Percentiles rank a stretch among this genome's conserved stretches.
Conservation (phyloP, 768 basidiomycete species). For the Phlebiopsis gigantea region DNA sequence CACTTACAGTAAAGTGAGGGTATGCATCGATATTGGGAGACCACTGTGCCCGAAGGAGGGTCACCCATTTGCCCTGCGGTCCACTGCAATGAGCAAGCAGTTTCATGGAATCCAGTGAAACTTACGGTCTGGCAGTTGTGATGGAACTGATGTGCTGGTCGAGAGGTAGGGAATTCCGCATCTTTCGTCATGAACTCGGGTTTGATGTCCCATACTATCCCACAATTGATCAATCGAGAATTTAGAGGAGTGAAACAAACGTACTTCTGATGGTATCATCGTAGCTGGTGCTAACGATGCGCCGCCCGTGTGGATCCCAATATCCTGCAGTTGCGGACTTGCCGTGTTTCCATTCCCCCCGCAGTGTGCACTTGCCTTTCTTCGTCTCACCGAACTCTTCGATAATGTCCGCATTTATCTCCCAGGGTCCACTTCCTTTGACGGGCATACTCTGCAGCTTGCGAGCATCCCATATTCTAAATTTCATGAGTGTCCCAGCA, state of each 20-base stretch:
- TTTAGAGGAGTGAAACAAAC: constrained; percentile 21
- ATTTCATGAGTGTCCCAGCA: background rate
- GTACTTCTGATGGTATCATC: constrained; percentile 71
- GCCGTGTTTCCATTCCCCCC: constrained; percentile 63
- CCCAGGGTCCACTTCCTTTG: constrained; percentile 18
- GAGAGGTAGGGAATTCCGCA: constrained; percentile 51
- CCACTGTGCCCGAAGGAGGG: constrained; percentile 76
- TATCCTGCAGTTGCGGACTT: constrained; percentile 81
- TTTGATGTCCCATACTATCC: constrained; percentile 71
- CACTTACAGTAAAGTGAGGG: constrained; percentile 74
- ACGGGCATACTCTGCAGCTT: constrained; percentile 46
- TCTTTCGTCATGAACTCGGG: constrained; percentile 42
- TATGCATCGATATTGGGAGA: constrained; percentile 70
- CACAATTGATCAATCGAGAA: background rate
- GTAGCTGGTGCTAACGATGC: constrained; percentile 81
- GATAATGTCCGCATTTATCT: constrained; percentile 38
- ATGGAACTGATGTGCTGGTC: constrained; percentile 54
- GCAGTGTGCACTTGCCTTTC: constrained; percentile 48
- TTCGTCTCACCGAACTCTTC: constrained; percentile 45
- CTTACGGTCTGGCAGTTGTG: constrained; percentile 82
- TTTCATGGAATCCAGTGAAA: background rate
- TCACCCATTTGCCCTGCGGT: constrained; percentile 76
- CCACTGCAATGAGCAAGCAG: background rate
- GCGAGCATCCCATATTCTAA: constrained; percentile 76
- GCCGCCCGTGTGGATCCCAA: constrained; percentile 78